phyloP scores from a whole-genome alignment of 2,329 filamentous ascomycete species.

The Aspergillus sp. region DNA sequence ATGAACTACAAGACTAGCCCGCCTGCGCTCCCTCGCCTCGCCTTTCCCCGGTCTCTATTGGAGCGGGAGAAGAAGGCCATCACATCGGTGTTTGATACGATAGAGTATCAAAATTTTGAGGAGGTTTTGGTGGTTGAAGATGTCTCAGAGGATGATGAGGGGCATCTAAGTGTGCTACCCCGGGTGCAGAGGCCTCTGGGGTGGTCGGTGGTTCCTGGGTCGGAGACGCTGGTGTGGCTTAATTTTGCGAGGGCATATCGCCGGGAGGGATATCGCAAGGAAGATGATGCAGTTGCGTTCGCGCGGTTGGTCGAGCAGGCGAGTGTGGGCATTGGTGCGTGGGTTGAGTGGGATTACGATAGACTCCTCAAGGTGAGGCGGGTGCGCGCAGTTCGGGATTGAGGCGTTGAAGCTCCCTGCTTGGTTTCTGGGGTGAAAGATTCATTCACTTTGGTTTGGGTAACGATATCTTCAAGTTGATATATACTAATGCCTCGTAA shows the following conservation, averaged over 20 bases:
- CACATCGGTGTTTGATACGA: neutral
- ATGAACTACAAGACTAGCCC: neutral
- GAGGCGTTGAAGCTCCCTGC: neutral
- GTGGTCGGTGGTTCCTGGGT: neutral
- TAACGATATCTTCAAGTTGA: too few relatives aligned
- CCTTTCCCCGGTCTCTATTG: neutral
- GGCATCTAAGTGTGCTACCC: conserved; percentile 33
- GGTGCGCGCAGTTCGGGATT: neutral
- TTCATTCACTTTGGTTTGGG: too few relatives aligned
- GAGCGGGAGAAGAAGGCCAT: neutral
- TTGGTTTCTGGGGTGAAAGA: too few relatives aligned
- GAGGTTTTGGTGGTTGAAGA: neutral
- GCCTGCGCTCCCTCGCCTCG: neutral
- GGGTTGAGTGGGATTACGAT: neutral
- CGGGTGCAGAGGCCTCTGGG: neutral
- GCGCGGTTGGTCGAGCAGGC: neutral
- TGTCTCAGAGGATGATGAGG: neutral
- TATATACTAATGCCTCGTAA: too few relatives aligned
- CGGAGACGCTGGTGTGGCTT: neutral
- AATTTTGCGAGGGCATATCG: neutral
- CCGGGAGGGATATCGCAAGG: neutral
- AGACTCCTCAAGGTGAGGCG: neutral
- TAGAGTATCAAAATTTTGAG: neutral
- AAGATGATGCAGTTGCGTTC: neutral
- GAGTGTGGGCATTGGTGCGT: neutral